Evolutionary conservation across 2,329 filamentous ascomycete species (phyloP).

Genomic region (Botrytis byssoidea): DNA sequence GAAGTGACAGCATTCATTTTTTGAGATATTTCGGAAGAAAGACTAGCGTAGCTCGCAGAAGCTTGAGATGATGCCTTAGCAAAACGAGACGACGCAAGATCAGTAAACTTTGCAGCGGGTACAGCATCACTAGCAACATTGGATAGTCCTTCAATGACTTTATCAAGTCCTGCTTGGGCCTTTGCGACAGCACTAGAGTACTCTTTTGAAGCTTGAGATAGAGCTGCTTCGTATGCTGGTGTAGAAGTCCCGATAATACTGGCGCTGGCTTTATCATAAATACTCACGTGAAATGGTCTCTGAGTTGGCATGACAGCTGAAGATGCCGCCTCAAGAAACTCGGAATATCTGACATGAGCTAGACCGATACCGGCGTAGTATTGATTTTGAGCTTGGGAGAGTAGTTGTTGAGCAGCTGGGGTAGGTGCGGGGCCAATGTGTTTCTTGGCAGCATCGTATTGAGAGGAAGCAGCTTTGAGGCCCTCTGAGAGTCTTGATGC

Average conservation of each 20-base stretch:
- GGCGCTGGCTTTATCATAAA: conserved; percentile 32
- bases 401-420: conserved; percentile 52
- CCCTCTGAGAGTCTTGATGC: conserved; percentile 68
- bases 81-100: conserved; percentile 47
- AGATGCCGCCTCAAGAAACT: conserved; percentile 70
- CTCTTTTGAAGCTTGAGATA: conserved; percentile 29
- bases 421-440: conserved; percentile 60
- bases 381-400: conserved; percentile 59
- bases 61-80: conserved; percentile 46
- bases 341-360: conserved; percentile 75
- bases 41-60: conserved; percentile 49
- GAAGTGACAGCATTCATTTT: conserved; percentile 43
- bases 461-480: conserved; percentile 66
- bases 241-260: conserved; percentile 33
- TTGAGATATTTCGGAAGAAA: conserved; percentile 54
- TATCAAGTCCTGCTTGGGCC: conserved; percentile 7
- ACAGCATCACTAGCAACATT: conserved; percentile 40
- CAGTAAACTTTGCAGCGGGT: conserved; percentile 42
- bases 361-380: conserved; percentile 79
- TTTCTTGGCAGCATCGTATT: conserved; percentile 67
- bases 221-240: conserved; percentile 28
- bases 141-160: conserved; percentile 39
- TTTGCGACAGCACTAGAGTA: conserved; percentile 30
- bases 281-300: conserved; percentile 45
- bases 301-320: conserved; percentile 64